Conservation (phyloP, 257 asterid species). For the Jasminum sambac region DNA sequence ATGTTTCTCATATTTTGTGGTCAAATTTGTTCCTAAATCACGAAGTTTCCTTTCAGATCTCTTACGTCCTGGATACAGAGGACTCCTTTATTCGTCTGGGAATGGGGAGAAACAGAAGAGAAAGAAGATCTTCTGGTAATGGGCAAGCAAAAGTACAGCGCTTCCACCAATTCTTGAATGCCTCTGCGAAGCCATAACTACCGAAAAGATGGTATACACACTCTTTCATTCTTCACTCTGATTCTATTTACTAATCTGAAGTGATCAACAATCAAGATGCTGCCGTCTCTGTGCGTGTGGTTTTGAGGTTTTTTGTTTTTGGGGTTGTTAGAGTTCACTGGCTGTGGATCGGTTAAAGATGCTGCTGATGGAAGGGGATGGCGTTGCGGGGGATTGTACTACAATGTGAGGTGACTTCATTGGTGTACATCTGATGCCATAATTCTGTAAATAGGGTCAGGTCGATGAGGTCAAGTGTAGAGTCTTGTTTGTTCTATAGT, state of each 20-base stretch:
- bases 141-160: constrained; percentile 48
- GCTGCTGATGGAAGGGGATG: constrained; percentile 28
- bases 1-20: not conserved
- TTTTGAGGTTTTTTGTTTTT: not conserved
- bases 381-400: constrained; percentile 29
- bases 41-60: constrained; percentile 55
- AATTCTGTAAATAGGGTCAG: constrained; percentile 56
- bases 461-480: constrained; percentile 38
- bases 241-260: not conserved
- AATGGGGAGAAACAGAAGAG: constrained; percentile 38
- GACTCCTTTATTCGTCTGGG: constrained; percentile 78
- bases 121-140: constrained; percentile 30
- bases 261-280: constrained; percentile 6
- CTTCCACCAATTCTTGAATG: constrained; percentile 50
- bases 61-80: constrained; percentile 89
- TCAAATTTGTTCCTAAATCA: constrained; percentile 13
- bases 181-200: constrained; percentile 36
- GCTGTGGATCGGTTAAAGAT: constrained; percentile 8
- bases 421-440: constrained; percentile 35
- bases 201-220: constrained; percentile 24
- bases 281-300: too few species aligned
- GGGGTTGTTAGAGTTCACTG: constrained; percentile 17
- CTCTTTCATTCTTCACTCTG: not conserved
- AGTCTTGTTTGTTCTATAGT: constrained; percentile 39
- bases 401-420: constrained; percentile 32